Base-by-base conservation (phyloP, 2,329 filamentous ascomycete genomes). In the Chaetomium globosum region DNA sequence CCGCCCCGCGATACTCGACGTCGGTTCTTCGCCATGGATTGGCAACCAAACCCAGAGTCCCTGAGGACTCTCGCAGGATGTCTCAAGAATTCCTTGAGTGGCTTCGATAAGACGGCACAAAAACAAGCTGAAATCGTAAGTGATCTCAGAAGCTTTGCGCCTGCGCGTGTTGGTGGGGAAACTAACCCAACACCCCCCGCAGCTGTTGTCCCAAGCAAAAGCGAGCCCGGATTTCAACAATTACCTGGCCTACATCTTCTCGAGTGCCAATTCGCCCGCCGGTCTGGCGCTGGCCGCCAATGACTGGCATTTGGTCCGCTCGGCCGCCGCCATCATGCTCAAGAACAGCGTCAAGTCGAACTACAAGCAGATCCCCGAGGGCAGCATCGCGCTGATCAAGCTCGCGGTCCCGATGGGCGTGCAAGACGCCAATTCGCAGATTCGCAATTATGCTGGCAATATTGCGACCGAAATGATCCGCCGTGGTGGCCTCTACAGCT, bases 151-250 rank as follows among this genome's bases (percentile, higher is more conserved):
- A 48, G 13, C 49, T 19, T 55, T 33, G 54, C 43, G 33, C 54
- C n/a, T 21, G 48, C 48, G 57, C 26, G 26, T 4, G 21, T 1
- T 12, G 39, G 36, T 21, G 33, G 31, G 23, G 16, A 23, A 30
- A 64, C 66, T 68, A 60, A 68, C 64, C 61, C 68, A 57, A 21
- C 12, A 23, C 57, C 56, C 52, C 52, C 58, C 61, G 60, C 57
- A 98, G 95, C 96, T 98, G 92, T 91, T 99, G 73, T 84, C 87
- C 70, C 91, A 96, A 80, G 95, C 94, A 67, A 96, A 92, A 76
- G 81, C 83, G 60, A 95, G 91, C 12, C 93, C 93, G 57, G 94
- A 98, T 77, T 91, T 97, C 82, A 94, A 96, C 82, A 98, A 98
- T 80, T 99, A 99, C 78, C 88, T 99, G 53, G 91, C 92, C 71